Base-by-base conservation (phyloP, 2,329 filamentous ascomycete species). In the Lomentospora prolificans region DNA sequence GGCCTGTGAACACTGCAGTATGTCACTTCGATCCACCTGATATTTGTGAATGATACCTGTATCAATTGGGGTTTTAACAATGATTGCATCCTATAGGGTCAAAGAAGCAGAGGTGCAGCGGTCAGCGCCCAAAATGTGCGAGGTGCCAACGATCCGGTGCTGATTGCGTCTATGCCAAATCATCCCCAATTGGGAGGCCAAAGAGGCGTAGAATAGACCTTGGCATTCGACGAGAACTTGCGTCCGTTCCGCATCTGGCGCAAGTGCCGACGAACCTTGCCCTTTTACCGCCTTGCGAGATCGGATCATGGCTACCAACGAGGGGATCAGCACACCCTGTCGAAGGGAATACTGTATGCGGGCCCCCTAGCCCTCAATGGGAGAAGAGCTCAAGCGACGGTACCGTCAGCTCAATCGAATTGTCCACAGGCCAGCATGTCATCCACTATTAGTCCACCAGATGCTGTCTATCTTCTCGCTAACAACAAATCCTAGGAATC, bases 1-100 rank as follows among this genome's bases (percentile, higher is more conserved):
- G n/a, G n/a, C n/a, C n/a, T n/a, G n/a, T n/a, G 44, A 48, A 25
- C 44, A 48, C 22, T 48, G 44, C 19, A 48, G 44, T 48, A 48
- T 22, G 17, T 33, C 30, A 33, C 30, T 12, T 12, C 30, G 7
- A 7, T 33, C 12, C 30, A 33, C 12, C 30, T 33, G 6, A 33
- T 6, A 6, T 33, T 12, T 12, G 30, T 33, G n/a, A n/a, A n/a
- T n/a, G n/a, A n/a, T n/a, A n/a, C n/a, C n/a, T n/a, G n/a, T n/a
- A n/a, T n/a, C n/a, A n/a, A n/a, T n/a, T n/a, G n/a, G n/a, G n/a
- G n/a, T n/a, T n/a, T n/a, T n/a, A n/a, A n/a, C n/a, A n/a, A n/a
- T n/a, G n/a, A n/a, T n/a, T n/a, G n/a, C n/a, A n/a, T 48, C 17
- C 44, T 22, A 22, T 48, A 48, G 44, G 44, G 22, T 48, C 44